Conservation (phyloP, 179 eudicot species). For the Pouteria campechiana region DNA sequence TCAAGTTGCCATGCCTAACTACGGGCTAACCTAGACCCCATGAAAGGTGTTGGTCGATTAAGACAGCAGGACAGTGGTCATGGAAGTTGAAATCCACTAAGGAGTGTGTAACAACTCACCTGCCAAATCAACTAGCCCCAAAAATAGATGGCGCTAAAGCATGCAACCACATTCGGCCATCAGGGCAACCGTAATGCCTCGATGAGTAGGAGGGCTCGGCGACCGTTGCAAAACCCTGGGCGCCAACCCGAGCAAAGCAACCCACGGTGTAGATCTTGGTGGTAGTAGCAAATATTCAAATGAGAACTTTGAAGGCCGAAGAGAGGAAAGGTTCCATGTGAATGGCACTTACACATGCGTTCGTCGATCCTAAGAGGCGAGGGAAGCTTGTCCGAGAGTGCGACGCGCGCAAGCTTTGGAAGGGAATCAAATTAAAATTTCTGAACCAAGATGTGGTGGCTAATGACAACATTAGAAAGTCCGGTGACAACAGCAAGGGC, state of each 20-base stretch:
- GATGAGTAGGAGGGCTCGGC: conserved; percentile 19
- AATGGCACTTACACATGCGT: conserved; percentile 51
- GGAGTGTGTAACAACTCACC: conserved; percentile 72
- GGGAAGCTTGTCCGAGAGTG: conserved; percentile 25
- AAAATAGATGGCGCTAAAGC: conserved; percentile 70
- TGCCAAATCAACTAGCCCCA: conserved; percentile 70
- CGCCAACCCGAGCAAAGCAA: conserved; percentile 6
- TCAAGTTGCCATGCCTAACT: conserved; percentile 39
- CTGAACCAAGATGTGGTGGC: conserved; percentile 39
- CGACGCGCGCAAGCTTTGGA: conserved; percentile 16
- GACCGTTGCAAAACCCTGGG: conserved; percentile 9
- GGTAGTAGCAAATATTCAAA: conserved; percentile 47
- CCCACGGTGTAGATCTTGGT: conserved; percentile 27
- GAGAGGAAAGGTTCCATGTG: conserved; percentile 61
- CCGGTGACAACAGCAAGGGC: conserved; percentile 46
- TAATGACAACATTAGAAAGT: conserved; percentile 33
- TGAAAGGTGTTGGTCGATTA: conserved; percentile 58
- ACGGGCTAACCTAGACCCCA: conserved; percentile 63
- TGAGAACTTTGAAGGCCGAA: conserved; percentile 43
- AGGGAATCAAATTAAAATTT: conserved; percentile 33
- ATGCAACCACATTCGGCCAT: conserved; percentile 50
- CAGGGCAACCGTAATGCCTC: conserved; percentile 23
- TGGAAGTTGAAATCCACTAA: conserved; percentile 64
- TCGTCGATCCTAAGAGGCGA: conserved; percentile 31
- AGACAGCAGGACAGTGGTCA: conserved; percentile 66